These are phyloP conservation scores for Coemansia javaensis DNA, from an alignment of 192 early-diverging fungal genomes.

Conservation along the genomic window DNA sequence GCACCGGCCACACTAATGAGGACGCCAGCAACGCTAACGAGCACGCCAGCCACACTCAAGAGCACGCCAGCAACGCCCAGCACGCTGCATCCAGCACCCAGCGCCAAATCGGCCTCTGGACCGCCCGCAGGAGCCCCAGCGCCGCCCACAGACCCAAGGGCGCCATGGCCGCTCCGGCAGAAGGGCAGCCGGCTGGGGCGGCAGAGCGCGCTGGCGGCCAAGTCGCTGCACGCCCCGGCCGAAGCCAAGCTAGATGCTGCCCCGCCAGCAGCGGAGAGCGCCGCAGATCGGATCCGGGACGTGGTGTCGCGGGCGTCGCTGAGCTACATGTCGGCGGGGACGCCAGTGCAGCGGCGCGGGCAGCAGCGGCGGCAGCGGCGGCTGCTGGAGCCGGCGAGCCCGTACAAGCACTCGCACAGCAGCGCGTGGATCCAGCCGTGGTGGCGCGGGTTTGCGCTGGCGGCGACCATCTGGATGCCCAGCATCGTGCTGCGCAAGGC, in stretches of 20 bases:
- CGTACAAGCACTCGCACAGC: slow-evolving; percentile 27
- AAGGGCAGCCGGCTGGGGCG: slow-evolving; percentile 7
- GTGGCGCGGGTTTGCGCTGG: slow-evolving; percentile 62
- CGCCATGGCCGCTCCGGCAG: slow-evolving; percentile 6
- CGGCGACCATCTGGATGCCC: slow-evolving; percentile 69
- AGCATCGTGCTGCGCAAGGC: slow-evolving; percentile 54
- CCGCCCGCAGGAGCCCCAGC: no score
- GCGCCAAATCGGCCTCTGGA: no score
- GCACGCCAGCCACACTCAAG: no score
- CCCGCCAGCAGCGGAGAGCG: slow-evolving; percentile 13
- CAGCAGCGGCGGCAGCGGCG: background rate
- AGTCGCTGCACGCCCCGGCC: slow-evolving; percentile 19
- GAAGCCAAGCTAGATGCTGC: slow-evolving; percentile 11
- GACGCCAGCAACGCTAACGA: no score
- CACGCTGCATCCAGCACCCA: no score
- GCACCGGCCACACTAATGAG: no score
- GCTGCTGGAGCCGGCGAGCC: background rate
- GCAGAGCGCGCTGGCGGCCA: background rate
- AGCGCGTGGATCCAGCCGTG: slow-evolving; percentile 34
- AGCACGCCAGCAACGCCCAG: no score
- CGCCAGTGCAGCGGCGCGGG: no score
- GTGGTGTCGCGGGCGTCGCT: slow-evolving; percentile 41
- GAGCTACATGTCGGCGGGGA: slow-evolving; percentile 11
- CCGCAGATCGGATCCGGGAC: slow-evolving; percentile 28
- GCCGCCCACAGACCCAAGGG: slow-evolving; percentile 2